Conservation (phyloP, 345 rosid genomes). For the Microthlaspi erraticum region DNA sequence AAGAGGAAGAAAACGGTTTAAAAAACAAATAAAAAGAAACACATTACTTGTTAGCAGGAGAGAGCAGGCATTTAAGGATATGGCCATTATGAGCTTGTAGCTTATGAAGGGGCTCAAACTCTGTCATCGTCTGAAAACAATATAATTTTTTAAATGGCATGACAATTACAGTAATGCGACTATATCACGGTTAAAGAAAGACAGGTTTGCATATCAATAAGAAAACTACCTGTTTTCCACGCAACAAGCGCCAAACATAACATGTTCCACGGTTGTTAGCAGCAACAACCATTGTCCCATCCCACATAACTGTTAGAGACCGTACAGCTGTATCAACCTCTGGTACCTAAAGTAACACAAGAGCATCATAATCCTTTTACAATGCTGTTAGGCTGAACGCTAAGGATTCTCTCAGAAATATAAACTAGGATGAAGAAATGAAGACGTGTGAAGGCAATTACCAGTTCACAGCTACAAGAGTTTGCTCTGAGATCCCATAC, state of each 20-base stretch:
- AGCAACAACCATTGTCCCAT: conserved; percentile 95
- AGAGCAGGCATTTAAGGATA: conserved; percentile 93
- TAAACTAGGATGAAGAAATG: conserved; percentile 3
- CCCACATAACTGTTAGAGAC: conserved; percentile 95
- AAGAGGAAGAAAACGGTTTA: neutral
- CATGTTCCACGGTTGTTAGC: conserved; percentile 94
- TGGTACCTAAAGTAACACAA: conserved; percentile 32
- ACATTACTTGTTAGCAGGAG: conserved; percentile 81
- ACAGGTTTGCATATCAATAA: neutral
- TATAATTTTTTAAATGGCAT: neutral
- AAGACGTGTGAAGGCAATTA: conserved; percentile 36
- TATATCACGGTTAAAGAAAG: neutral
- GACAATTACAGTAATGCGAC: neutral
- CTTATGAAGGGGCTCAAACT: conserved; percentile 96
- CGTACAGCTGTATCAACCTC: conserved; percentile 94
- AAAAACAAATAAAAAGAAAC: conserved; percentile 1
- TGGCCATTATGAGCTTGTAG: conserved; percentile 85
- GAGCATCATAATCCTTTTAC: neutral
- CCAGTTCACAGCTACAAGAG: conserved; percentile 96
- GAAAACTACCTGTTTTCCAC: conserved; percentile 70
- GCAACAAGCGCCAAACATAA: conserved; percentile 88
- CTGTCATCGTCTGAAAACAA: conserved; percentile 76
- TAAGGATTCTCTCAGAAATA: conserved; percentile 1
- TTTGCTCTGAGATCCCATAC: conserved; percentile 98
- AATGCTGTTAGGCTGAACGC: neutral